A percentile compares a stretch with the other conserved stretches of the same genome.
Conservation (phyloP, 306 rosid genomes). For the Prunus kanzakura region DNA sequence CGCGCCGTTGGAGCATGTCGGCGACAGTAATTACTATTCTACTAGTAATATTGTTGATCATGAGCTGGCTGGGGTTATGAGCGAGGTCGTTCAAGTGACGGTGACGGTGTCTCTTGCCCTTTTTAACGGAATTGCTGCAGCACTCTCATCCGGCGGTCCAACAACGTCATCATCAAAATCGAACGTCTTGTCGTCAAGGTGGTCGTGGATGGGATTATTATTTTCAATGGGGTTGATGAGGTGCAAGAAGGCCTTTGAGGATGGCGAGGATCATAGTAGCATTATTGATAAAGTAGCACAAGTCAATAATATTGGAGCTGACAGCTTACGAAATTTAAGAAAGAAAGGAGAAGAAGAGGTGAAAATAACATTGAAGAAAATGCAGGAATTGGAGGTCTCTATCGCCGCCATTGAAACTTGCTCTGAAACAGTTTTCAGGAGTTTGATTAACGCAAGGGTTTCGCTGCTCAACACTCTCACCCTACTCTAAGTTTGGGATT, state of each 20-base stretch:
- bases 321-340: constrained; percentile 33
- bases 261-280: constrained; percentile 24
- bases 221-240: not conserved
- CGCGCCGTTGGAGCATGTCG: not conserved
- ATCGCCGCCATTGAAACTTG: constrained; percentile 44
- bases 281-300: not conserved
- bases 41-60: constrained; percentile 29
- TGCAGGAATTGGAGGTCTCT: constrained; percentile 56
- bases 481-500: not conserved
- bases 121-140: constrained; percentile 42
- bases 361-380: constrained; percentile 48
- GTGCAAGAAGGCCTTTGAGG: not conserved
- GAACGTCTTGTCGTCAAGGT: not conserved
- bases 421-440: constrained; percentile 54
- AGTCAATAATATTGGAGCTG: constrained; percentile 1
- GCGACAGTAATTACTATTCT: not conserved
- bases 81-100: constrained; percentile 52
- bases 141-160: constrained; percentile 30
- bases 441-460: constrained; percentile 67
- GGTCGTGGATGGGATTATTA: constrained; percentile 31
- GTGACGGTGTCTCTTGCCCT: constrained; percentile 52
- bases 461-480: constrained; percentile 62
- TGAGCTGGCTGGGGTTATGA: constrained; percentile 45
- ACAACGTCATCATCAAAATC: constrained; percentile 18
- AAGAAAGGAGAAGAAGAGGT: constrained; percentile 62